phyloP scores from a whole-genome alignment of 495 filamentous ascomycete genomes.

The Cairneyella variabilis region DNA sequence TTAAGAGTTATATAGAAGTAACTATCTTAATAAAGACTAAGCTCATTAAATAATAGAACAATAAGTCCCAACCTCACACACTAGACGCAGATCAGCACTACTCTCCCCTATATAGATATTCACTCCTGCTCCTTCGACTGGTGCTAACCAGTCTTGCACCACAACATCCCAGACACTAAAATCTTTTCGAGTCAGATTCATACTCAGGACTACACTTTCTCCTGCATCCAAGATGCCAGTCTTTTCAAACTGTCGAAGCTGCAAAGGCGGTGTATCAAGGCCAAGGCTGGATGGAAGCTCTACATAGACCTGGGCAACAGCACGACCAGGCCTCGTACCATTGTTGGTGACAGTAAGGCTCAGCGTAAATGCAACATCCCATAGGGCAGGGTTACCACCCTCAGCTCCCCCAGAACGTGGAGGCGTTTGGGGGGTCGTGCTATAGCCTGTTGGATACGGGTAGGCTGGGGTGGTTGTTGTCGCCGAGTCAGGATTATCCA shows the following conservation, averaged over 20 bases:
- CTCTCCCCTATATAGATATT: too few relatives aligned
- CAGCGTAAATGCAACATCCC: conserved; percentile 45
- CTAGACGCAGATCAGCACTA: too few relatives aligned
- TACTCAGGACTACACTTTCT: conserved; percentile 39
- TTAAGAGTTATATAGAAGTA: too few relatives aligned
- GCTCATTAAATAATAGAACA: too few relatives aligned
- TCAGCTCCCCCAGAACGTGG: conserved; percentile 28
- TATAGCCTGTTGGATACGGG: too few relatives aligned
- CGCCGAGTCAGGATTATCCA: too few relatives aligned
- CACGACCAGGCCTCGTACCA: conserved; percentile 47
- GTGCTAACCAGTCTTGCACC: conserved; percentile 62
- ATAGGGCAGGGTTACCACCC: conserved; percentile 66
- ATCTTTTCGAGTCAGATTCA: conserved; percentile 58
- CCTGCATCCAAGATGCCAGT: conserved; percentile 57
- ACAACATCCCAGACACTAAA: conserved; percentile 62
- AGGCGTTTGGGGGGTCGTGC: conserved; percentile 36
- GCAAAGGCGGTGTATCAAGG: conserved; percentile 41
- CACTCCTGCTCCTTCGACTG: too few relatives aligned
- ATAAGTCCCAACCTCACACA: too few relatives aligned
- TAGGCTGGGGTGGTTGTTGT: conserved; percentile 49
- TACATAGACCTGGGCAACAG: conserved; percentile 69
- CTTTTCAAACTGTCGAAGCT: conserved; percentile 40
- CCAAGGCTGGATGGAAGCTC: conserved; percentile 25
- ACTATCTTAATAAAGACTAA: too few relatives aligned
- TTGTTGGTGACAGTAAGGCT: conserved; percentile 55